phyloP scores from a whole-genome alignment of 768 basidiomycete genomes.

The Brasilioporus rufonigricans region DNA sequence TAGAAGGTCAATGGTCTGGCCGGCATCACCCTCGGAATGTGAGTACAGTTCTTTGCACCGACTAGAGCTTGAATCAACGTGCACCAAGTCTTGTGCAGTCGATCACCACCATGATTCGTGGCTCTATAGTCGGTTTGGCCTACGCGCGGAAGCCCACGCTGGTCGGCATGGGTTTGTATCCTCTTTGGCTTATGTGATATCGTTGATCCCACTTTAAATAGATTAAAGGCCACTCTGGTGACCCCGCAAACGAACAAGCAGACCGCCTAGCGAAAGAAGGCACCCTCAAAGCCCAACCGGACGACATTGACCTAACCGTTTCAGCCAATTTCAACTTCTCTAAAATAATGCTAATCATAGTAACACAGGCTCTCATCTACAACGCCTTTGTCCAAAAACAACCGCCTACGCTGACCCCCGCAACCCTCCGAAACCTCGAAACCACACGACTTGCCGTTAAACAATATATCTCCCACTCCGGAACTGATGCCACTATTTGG shows the following conservation, averaged over 20 bases:
- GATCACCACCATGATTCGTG: conserved; percentile 61
- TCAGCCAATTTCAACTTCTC: too few species aligned
- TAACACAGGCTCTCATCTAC: too few species aligned
- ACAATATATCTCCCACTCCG: too few species aligned
- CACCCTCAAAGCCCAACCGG: background rate
- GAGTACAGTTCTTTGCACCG: conserved; percentile 23
- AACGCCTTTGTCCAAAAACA: too few species aligned
- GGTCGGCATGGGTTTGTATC: conserved; percentile 56
- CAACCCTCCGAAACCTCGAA: too few species aligned
- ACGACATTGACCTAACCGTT: too few species aligned
- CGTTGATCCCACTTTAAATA: too few species aligned
- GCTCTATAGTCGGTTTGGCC: conserved; percentile 72
- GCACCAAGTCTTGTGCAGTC: conserved; percentile 70
- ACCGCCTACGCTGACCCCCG: too few species aligned
- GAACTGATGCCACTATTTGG: background rate
- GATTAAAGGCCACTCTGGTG: conserved; percentile 16
- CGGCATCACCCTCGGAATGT: conserved; percentile 83
- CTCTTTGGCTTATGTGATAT: too few species aligned
- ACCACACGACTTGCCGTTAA: too few species aligned
- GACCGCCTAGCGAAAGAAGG: conserved; percentile 22
- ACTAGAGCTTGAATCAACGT: background rate
- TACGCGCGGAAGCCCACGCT: conserved; percentile 80
- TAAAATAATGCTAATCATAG: too few species aligned
- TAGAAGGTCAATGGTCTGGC: conserved; percentile 85
- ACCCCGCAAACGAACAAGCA: conserved; percentile 24